A percentile compares a stretch with the other conserved stretches of the same genome.
Evolutionary conservation across 2,329 filamentous ascomycete species (phyloP).

Genomic region (Penicillium sp.): DNA sequence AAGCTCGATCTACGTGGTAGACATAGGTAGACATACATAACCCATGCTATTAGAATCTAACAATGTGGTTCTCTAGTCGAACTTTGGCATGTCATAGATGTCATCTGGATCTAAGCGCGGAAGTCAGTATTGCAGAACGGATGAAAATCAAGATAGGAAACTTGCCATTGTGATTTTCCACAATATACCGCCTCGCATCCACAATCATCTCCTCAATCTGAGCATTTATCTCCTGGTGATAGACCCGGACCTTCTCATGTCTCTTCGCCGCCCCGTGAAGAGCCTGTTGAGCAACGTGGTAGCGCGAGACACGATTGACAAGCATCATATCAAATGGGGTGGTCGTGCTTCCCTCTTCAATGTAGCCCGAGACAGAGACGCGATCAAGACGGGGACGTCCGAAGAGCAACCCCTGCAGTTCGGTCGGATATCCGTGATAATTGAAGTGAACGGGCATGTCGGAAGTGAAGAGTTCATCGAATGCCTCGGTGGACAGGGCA

Average conservation of each 20-base stretch:
- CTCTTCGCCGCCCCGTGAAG: constrained; percentile 49
- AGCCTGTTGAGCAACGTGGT: constrained; percentile 58
- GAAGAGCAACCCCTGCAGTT: constrained; percentile 62
- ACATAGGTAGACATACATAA: neutral
- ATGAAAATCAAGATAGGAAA: neutral
- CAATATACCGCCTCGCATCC: constrained; percentile 55
- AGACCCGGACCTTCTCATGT: constrained; percentile 51
- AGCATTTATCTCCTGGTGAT: constrained; percentile 48
- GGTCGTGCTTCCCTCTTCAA: constrained; percentile 65
- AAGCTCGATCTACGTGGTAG: neutral
- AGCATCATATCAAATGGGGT: constrained; percentile 72
- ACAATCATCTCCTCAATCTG: constrained; percentile 51
- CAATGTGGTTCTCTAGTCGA: constrained; percentile 23
- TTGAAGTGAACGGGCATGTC: constrained; percentile 62
- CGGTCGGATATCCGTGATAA: constrained; percentile 64
- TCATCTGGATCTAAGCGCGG: constrained; percentile 49
- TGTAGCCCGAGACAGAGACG: constrained; percentile 59
- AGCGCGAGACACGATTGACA: constrained; percentile 59
- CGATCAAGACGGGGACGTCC: constrained; percentile 54
- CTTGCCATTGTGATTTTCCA: constrained; percentile 53
- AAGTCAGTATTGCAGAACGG: constrained; percentile 3
- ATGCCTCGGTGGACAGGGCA: constrained; percentile 53
- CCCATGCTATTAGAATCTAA: neutral
- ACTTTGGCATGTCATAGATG: constrained; percentile 52
- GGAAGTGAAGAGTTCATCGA: constrained; percentile 57